These are phyloP conservation scores for Cardamine occulta DNA, from an alignment of 345 rosid species.

Conservation along the genomic window DNA sequence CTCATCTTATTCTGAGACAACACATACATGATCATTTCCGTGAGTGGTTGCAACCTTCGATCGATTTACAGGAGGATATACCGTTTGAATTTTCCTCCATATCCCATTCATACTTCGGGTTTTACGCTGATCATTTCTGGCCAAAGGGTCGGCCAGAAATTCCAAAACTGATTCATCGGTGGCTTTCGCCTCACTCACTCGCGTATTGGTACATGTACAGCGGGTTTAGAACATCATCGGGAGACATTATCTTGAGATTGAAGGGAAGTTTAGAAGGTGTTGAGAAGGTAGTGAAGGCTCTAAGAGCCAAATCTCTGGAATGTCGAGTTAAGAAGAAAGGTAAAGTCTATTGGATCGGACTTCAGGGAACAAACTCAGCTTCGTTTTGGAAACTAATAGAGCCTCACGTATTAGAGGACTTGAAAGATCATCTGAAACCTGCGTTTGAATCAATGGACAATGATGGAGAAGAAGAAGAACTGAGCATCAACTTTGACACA, in stretches of 20 bases:
- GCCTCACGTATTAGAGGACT: constrained; percentile 58
- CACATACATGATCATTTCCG: constrained; percentile 65
- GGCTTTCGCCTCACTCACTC: constrained; percentile 74
- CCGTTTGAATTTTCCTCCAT: constrained; percentile 59
- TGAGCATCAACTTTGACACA: constrained; percentile 30
- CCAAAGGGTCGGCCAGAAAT: constrained; percentile 60
- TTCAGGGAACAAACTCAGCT: constrained; percentile 61
- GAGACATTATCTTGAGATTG: constrained; percentile 69
- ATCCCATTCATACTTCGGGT: constrained; percentile 62
- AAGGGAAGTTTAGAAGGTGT: constrained; percentile 68
- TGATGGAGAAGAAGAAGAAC: constrained; percentile 36
- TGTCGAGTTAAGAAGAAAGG: constrained; percentile 83
- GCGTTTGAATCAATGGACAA: constrained; percentile 15
- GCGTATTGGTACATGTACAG: constrained; percentile 92
- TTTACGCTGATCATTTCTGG: constrained; percentile 79
- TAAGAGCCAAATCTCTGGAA: constrained; percentile 63
- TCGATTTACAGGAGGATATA: constrained; percentile 42
- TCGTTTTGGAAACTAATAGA: constrained; percentile 74
- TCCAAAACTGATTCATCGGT: constrained; percentile 87
- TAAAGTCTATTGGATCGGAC: constrained; percentile 76
- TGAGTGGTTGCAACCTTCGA: constrained; percentile 78
- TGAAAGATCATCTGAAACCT: constrained; percentile 51
- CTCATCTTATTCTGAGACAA: constrained; percentile 60
- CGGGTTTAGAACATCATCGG: constrained; percentile 59
- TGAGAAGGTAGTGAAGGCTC: constrained; percentile 56